phyloP scores from a whole-genome alignment of 306 rosid genomes.

The Cercis canadensis region DNA sequence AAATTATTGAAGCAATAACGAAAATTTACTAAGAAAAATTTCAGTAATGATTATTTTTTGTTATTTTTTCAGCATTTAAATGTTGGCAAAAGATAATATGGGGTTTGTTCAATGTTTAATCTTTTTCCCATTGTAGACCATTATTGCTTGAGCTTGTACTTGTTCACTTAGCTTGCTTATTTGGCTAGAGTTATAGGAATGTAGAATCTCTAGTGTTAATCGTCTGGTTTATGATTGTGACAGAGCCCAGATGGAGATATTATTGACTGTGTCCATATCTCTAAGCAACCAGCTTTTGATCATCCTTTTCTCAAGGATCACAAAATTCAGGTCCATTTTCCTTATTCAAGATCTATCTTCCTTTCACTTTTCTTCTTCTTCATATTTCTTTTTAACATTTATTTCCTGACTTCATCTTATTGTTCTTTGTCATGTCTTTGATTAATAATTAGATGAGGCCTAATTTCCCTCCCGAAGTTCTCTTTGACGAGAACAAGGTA shows the following conservation, averaged over 20 bases:
- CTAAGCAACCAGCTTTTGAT: conserved; percentile 95
- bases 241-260: conserved; percentile 99
- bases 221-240: conserved; percentile 35
- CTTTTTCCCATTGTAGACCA: background rate
- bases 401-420: conserved; percentile 8
- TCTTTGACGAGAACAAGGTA: conserved; percentile 73
- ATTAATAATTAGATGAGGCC: conserved; percentile 69
- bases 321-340: conserved; percentile 76
- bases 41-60: conserved; percentile 34
- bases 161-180: background rate
- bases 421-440: conserved; percentile 21
- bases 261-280: conserved; percentile 84
- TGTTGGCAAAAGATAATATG: background rate
- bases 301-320: conserved; percentile 97
- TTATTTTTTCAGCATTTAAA: conserved; percentile 15
- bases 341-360: conserved; percentile 28
- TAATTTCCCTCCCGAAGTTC: conserved; percentile 83
- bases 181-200: background rate
- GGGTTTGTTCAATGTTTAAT: conserved; percentile 5
- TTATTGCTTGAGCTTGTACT: background rate
- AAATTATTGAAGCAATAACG: conserved; percentile 31
- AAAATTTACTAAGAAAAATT: conserved; percentile 32
- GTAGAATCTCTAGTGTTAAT: conserved; percentile 23
- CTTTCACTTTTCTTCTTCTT: no score
- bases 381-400: background rate